Evolutionary conservation across 257 asterid genomes (phyloP), one percentile per base, ranked within the genome.

Genomic region (Nicotiana obtusifolia): DNA sequence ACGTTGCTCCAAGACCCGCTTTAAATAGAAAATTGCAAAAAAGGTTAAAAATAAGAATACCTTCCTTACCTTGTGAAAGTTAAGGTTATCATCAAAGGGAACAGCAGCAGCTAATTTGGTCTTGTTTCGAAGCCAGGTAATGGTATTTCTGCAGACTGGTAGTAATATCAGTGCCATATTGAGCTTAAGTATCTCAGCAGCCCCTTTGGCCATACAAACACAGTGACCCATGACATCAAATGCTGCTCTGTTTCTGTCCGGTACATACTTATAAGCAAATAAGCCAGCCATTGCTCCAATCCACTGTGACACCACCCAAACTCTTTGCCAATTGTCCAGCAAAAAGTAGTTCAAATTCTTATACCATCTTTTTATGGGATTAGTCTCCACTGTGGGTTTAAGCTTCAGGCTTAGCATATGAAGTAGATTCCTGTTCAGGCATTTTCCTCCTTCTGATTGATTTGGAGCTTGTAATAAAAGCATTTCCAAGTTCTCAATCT

Each of bases 201-300:
- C 99, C 0, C 99, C 99, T 81, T 95, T 95, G 5, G 99, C 99
- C 67, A 92, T 5, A 86, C 97, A 91, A 76, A 95, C 98, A 49
- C 99, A 95, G 15, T 83, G 88, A 11, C 99, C 99, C 96, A 94
- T 91, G 0, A 95, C 94, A 0, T 76, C 85, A 49, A 89, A 95
- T 0, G 26, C 98, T 13, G 84, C 89, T 61, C 87, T 84, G 26
- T 91, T 86, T 78, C 78, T 89, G 86, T 95, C 94, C 52, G 94
- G 87, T 6, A 95, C 81, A 78, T 91, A 95, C 81, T 95, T 95
- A 76, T 88, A 94, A 5, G 93, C 81, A 84, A 95, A 95, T 10
- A 95, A 81, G 1, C 92, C 95, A 16, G 91, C 98, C 99, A 92
- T 95, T 3, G 87, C 71, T 31, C 93, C 95, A 73, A 94, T 91